A percentile compares a stretch with the other conserved stretches of the same genome.
Conservation (phyloP, 1,139 yeast species). For the Lodderomyces jiufengensis region DNA sequence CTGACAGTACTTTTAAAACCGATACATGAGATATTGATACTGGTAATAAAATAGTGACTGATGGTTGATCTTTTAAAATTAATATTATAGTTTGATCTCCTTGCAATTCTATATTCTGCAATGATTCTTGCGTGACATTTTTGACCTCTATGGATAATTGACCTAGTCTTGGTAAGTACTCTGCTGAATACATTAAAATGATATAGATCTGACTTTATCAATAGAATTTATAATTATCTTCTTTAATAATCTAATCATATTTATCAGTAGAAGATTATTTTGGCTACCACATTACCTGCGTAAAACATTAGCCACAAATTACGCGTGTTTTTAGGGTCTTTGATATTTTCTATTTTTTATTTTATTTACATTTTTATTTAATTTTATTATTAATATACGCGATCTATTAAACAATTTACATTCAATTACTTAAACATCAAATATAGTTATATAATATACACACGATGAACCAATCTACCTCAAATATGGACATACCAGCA, state of each 20-base stretch:
- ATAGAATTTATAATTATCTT: constrained; percentile 1
- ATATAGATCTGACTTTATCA: neutral
- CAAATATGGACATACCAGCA: neutral
- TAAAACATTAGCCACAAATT: too few species aligned
- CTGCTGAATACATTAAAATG: constrained; percentile 31
- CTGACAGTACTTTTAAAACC: too few species aligned
- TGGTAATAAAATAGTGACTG: constrained; percentile 3
- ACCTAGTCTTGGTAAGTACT: constrained; percentile 38
- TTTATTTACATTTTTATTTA: too few species aligned
- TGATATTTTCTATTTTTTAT: too few species aligned
- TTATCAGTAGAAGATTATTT: too few species aligned
- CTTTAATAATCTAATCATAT: too few species aligned
- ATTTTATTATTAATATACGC: too few species aligned
- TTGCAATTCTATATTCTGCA: neutral
- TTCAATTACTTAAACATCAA: too few species aligned
- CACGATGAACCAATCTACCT: neutral
- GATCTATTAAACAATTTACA: too few species aligned
- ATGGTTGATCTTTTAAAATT: neutral
- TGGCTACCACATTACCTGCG: too few species aligned
- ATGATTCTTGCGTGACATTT: neutral
- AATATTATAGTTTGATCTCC: neutral
- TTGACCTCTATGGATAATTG: constrained; percentile 17
- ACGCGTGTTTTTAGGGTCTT: too few species aligned
- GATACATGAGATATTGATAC: constrained; percentile 1
- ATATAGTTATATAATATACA: too few species aligned